Evolutionary conservation across 2,329 filamentous ascomycete species (phyloP), one percentile per base, ranked within the genome.

Genomic region (Penicillium sp.): DNA sequence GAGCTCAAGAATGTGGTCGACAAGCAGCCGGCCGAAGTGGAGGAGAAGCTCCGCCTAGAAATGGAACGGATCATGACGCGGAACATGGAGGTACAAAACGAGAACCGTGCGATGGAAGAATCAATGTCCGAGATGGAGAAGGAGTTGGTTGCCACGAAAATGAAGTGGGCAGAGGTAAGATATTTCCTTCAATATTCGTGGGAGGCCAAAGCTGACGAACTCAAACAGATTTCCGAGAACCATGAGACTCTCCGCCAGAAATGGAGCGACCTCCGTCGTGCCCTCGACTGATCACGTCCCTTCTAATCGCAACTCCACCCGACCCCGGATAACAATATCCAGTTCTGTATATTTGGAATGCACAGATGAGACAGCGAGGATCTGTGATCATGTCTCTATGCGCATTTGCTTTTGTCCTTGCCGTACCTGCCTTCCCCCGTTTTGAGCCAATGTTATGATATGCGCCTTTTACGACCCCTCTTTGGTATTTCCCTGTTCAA

Each of bases 41-140:
- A 99, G 72, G 83, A 84, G 57, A 83, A 86, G 50, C 85, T 96
- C 75, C 86, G 89, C 71, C 83, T 84, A 11, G 93, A 97, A 75
- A 92, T 96, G 77, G 92, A 97, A 53, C 84, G 89, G 50, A 85
- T 97, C 67, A 94, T 97, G 88, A 87, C 91, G 73, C 85, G 91
- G 58, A 97, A 97, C 70, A 84, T 89, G 60, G 91, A 95, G 67
- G 92, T 97, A 8, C 92, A 97, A 68, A 91, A 96, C 65, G 91
- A 96, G 77, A 99, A 97, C 69, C 83, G 89, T 57, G 84, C 82
- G 55, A 78, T 99, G 63, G 92, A 97, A 75, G 93, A 96, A 70
- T 90, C 94, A 68, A 84, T 96, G 82, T 82, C 85, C 5, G 91
- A 97, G 65, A 89, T 97, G 79, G 94, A 97, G 79, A 89, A 92